Conservation (phyloP, 345 rosid genomes). For the Murraya koenigii region DNA sequence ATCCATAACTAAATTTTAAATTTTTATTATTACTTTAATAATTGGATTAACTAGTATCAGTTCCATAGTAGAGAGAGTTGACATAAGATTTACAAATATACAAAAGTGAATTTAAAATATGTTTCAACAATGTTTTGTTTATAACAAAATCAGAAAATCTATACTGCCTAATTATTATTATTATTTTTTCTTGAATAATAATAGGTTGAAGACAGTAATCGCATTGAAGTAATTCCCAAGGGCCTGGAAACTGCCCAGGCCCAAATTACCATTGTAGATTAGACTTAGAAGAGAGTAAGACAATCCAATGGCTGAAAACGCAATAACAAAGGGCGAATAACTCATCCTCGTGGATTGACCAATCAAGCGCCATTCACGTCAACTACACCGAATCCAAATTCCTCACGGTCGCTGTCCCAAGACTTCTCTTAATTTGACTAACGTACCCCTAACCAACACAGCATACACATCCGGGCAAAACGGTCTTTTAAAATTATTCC, state of each 20-base stretch:
- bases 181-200: too few species aligned
- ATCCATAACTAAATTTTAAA: too few species aligned
- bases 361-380: neutral
- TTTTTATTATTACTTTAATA: too few species aligned
- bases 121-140: neutral
- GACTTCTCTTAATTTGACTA: neutral
- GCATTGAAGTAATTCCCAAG: too few species aligned
- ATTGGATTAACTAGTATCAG: too few species aligned
- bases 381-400: neutral
- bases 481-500: neutral
- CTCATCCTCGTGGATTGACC: neutral
- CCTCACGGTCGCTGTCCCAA: neutral
- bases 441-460: neutral
- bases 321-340: neutral
- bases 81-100: too few species aligned
- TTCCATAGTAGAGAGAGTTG: too few species aligned
- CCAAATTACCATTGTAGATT: neutral
- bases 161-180: too few species aligned
- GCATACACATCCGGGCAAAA: neutral
- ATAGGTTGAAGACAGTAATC: too few species aligned
- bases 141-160: too few species aligned
- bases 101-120: neutral
- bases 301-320: neutral
- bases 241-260: neutral
- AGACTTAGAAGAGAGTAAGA: neutral